Base-by-base conservation (phyloP, 305 asterid species). In the Solanum chacoense region DNA sequence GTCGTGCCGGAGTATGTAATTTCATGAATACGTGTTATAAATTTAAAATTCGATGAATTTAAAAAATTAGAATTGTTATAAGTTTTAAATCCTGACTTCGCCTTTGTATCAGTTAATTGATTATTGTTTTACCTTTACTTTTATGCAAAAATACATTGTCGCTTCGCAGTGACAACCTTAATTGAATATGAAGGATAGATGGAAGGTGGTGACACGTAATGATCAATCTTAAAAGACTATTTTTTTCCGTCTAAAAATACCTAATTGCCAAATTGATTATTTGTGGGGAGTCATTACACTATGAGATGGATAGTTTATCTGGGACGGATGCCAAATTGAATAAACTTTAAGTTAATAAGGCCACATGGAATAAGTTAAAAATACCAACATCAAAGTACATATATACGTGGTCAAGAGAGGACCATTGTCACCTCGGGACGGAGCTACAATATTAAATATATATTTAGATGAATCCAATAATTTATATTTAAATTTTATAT, bases 31-130 rank as follows among this genome's bases (percentile, higher is more conserved):
- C 11, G 26, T 1, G 11, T 24, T 26, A 67, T 67, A 11, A 69
- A 11, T 69, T 72, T 29, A 7, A 14, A 14, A 72, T 71, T 7
- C 0, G 0, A 28, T 28, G 9, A 71, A 0, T 67, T 26, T 67
- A 24, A 5, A 24, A 6, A 2, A 11, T 24, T 67, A 0, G 1
- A 12, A 71, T 12, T 71, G 0, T 28, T 0, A 1, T 28, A 28
- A 71, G 36, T 24, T 12, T 71, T 7, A 13, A 28, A 72, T 71
- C 0, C 0, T 7, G n/a, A 0, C 11, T 13, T 28, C 5, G 0
- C 0, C 3, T 26, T 16, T 12, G 11, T 6, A 13, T 71, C 4
- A 12, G 1, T 71, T 71, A 1, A 71, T 20, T 59, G 2, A 0
- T 3, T 69, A 0, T 69, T 69, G 5, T 69, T 26, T 69, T 69